Percentiles rank a stretch among this genome's conserved stretches.
These are phyloP conservation scores for Paracoccidioides brasiliensis DNA, from an alignment of 2,329 filamentous ascomycete genomes.

Conservation along the genomic window DNA sequence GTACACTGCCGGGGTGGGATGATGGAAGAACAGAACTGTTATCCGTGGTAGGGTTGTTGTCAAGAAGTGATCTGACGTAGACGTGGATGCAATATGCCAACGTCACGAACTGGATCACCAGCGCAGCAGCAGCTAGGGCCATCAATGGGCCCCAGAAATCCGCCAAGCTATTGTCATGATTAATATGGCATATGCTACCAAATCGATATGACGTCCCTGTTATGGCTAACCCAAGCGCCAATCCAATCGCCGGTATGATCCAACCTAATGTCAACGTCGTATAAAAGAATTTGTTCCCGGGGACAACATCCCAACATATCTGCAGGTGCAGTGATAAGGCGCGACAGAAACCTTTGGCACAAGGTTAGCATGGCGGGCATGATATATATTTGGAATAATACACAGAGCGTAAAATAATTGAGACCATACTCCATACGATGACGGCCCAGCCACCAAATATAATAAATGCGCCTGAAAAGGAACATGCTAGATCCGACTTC, in stretches of 20 bases:
- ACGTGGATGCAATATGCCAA: conserved; percentile 90
- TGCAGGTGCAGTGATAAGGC: conserved; percentile 88
- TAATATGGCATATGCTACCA: conserved; percentile 84
- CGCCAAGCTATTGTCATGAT: conserved; percentile 68
- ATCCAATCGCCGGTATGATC: conserved; percentile 65
- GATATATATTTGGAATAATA: neutral
- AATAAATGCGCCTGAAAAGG: conserved; percentile 74
- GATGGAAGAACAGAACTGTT: conserved; percentile 53
- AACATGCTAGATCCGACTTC: conserved; percentile 67
- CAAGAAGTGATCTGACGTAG: conserved; percentile 71
- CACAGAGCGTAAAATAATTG: neutral
- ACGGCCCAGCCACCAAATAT: conserved; percentile 75
- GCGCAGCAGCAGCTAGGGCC: conserved; percentile 60
- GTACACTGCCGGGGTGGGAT: conserved; percentile 61
- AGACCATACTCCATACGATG: conserved; percentile 59
- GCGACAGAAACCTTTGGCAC: conserved; percentile 56
- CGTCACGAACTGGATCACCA: conserved; percentile 71
- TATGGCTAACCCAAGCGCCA: conserved; percentile 62
- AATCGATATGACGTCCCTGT: conserved; percentile 94
- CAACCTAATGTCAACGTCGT: conserved; percentile 67
- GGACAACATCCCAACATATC: conserved; percentile 92
- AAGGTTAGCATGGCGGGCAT: neutral
- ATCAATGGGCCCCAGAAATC: conserved; percentile 86
- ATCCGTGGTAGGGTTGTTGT: conserved; percentile 57
- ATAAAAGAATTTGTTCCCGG: conserved; percentile 83